Evolutionary conservation across 1,284 basidiomycete genomes (phyloP).

Genomic region (Marasmius tenuissimus): DNA sequence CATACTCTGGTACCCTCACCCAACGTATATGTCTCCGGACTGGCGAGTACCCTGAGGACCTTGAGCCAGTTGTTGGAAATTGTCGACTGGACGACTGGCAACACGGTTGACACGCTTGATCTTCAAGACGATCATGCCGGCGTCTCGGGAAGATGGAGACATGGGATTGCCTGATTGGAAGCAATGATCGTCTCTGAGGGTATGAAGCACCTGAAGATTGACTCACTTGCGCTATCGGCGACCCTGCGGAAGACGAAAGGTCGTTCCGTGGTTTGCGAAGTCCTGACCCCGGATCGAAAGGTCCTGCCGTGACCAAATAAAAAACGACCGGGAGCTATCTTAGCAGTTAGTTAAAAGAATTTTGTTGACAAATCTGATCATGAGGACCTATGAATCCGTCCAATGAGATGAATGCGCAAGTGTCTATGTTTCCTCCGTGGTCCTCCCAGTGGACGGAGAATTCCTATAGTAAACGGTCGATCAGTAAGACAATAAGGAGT

Average conservation of each 20-base stretch:
- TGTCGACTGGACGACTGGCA: constrained; percentile 33
- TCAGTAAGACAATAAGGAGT: background rate
- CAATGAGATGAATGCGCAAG: constrained; percentile 56
- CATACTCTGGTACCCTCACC: constrained; percentile 29
- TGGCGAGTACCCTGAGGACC: constrained; percentile 28
- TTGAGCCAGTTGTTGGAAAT: constrained; percentile 33
- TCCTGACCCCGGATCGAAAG: constrained; percentile 44
- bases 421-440: constrained; percentile 47
- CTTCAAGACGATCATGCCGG: constrained; percentile 54
- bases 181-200: background rate
- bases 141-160: constrained; percentile 29
- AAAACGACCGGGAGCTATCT: constrained; percentile 54
- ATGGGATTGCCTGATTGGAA: background rate
- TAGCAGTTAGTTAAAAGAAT: background rate
- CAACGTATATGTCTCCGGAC: constrained; percentile 37
- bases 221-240: constrained; percentile 31
- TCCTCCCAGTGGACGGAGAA: constrained; percentile 66
- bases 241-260: constrained; percentile 57
- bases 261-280: constrained; percentile 44
- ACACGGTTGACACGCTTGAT: constrained; percentile 46
- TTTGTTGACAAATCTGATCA: background rate
- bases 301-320: constrained; percentile 52
- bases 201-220: background rate
- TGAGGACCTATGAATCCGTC: constrained; percentile 44
- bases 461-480: constrained; percentile 29